Conservation (phyloP, 1,139 yeast genomes). For the Yamadazyma taylorii region DNA sequence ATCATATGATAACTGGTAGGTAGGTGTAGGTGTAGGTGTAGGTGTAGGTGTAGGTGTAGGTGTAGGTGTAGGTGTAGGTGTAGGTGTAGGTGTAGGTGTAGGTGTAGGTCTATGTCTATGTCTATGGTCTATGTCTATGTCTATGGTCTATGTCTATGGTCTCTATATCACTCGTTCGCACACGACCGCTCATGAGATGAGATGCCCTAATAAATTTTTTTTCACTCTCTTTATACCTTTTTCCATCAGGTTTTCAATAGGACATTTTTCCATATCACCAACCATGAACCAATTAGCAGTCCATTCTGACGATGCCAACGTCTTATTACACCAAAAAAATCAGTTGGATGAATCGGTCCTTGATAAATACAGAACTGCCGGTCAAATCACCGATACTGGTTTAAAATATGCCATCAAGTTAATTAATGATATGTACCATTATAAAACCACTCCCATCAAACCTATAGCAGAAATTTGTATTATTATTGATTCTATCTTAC, state of each 20-base stretch:
- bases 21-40: no score
- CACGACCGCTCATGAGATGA: not conserved
- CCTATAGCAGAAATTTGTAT: constrained; percentile 78
- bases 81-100: no score
- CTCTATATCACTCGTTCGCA: no score
- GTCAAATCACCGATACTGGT: constrained; percentile 88
- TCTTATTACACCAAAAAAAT: constrained; percentile 74
- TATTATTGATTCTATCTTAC: constrained; percentile 73
- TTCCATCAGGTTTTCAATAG: no score
- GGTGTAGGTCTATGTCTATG: no score
- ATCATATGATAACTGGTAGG: not conserved
- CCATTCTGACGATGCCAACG: constrained; percentile 70
- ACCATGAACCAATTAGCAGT: constrained; percentile 53
- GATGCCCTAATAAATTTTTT: constrained; percentile 4
- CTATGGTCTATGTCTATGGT: no score
- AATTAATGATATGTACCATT: constrained; percentile 71
- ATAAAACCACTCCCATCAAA: constrained; percentile 44
- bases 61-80: no score
- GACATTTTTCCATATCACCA: not conserved
- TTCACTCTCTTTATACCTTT: no score
- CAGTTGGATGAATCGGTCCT: constrained; percentile 59
- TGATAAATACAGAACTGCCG: constrained; percentile 86
- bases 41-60: no score
- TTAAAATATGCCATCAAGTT: constrained; percentile 63
- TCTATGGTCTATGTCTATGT: no score